phyloP scores from a whole-genome alignment of 2,329 filamentous ascomycete genomes.

The Trichoderma citrinoviride region DNA sequence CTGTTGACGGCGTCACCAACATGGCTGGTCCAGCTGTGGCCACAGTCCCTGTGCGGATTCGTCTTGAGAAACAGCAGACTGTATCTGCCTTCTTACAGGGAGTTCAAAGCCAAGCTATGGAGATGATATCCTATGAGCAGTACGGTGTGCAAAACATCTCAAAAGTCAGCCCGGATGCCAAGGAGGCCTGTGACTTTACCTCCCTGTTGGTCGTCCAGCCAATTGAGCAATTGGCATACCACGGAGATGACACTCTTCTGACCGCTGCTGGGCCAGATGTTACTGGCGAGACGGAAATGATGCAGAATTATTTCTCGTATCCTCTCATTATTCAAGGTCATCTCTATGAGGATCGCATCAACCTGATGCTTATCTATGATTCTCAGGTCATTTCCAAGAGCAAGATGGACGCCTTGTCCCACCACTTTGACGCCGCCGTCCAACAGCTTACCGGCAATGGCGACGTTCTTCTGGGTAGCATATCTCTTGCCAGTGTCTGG shows the following conservation, averaged over 20 bases:
- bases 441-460: not conserved
- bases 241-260: not conserved
- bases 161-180: slow-evolving; percentile 22
- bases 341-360: slow-evolving; percentile 5
- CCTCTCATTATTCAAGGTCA: slow-evolving; percentile 15
- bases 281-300: not conserved
- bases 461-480: not conserved
- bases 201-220: slow-evolving; percentile 32
- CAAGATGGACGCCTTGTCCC: slow-evolving; percentile 3
- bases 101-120: slow-evolving; percentile 1
- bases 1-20: slow-evolving; percentile 29
- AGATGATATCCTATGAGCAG: slow-evolving; percentile 25
- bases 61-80: slow-evolving; percentile 14
- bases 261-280: not conserved
- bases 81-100: slow-evolving; percentile 25
- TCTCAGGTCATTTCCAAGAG: not conserved
- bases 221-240: not conserved
- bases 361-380: slow-evolving; percentile 7
- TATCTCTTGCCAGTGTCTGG: slow-evolving; percentile 1
- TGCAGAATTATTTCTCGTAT: slow-evolving; percentile 19
- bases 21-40: slow-evolving; percentile 34
- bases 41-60: slow-evolving; percentile 31
- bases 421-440: slow-evolving; percentile 11
- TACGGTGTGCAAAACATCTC: slow-evolving; percentile 27
- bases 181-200: slow-evolving; percentile 29